phyloP scores from a whole-genome alignment of 1,139 yeast species.

The Debaryomycetaceae sp. region DNA sequence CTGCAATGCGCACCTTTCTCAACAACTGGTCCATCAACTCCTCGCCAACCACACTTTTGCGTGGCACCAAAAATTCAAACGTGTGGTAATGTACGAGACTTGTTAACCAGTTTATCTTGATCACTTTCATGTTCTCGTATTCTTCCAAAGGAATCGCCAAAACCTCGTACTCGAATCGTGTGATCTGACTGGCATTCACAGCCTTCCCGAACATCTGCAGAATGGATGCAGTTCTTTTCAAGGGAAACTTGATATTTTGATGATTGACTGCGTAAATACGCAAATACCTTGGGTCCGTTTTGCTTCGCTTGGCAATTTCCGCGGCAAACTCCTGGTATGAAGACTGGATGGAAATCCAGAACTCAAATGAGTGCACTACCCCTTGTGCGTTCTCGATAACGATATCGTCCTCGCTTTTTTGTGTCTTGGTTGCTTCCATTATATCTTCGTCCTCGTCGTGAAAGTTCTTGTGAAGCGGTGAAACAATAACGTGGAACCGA shows the following conservation, averaged over 20 bases:
- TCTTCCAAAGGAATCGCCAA: slow-evolving; percentile 72
- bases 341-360: slow-evolving; percentile 68
- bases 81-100: slow-evolving; percentile 61
- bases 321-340: slow-evolving; percentile 56
- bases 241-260: slow-evolving; percentile 51
- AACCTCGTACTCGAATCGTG: slow-evolving; percentile 67
- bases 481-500: slow-evolving; percentile 57
- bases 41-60: slow-evolving; percentile 46
- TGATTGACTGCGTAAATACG: slow-evolving; percentile 59
- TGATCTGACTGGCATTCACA: slow-evolving; percentile 41
- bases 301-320: slow-evolving; percentile 50
- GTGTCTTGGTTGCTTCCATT: slow-evolving; percentile 17
- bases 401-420: slow-evolving; percentile 14
- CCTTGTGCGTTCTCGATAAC: slow-evolving; percentile 11
- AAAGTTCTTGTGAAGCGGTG: slow-evolving; percentile 41
- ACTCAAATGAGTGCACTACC: slow-evolving; percentile 38
- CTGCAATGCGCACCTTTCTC: slow-evolving; percentile 49
- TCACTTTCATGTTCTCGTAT: slow-evolving; percentile 67
- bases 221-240: slow-evolving; percentile 37
- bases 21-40: slow-evolving; percentile 57
- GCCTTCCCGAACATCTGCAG: slow-evolving; percentile 47
- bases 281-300: slow-evolving; percentile 57
- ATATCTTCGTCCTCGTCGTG: slow-evolving; percentile 47
- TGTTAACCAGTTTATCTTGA: slow-evolving; percentile 62
- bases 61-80: slow-evolving; percentile 67